These are phyloP conservation scores for Phaeosphaeria sp. DNA, from an alignment of 2,329 filamentous ascomycete genomes.

Conservation along the genomic window DNA sequence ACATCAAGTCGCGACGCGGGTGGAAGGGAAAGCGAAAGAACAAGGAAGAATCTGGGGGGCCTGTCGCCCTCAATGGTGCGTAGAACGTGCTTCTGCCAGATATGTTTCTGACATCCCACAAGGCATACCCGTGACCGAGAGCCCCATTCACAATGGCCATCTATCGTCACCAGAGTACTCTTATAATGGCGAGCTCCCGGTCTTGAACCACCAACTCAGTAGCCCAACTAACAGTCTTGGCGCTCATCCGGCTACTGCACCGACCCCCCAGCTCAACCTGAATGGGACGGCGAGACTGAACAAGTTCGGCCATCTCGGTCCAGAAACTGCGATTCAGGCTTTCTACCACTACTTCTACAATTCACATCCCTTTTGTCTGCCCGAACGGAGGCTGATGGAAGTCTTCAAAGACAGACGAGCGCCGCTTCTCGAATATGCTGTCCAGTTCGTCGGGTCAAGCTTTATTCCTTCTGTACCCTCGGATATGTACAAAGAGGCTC, in stretches of 20 bases:
- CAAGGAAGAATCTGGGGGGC: conserved; percentile 41
- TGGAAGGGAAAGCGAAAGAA: conserved; percentile 54
- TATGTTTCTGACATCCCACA: conserved; percentile 1
- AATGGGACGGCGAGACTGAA: conserved; percentile 41
- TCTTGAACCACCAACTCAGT: conserved; percentile 30
- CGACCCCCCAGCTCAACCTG: conserved; percentile 39
- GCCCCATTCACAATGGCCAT: conserved; percentile 26
- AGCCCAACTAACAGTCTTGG: conserved; percentile 29
- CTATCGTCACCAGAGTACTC: conserved; percentile 41
- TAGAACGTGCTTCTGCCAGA: conserved; percentile 4
- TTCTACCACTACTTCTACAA: conserved; percentile 60
- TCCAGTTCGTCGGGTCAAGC: conserved; percentile 64
- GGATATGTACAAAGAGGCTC: conserved; percentile 52
- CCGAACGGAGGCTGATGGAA: conserved; percentile 50
- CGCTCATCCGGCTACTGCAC: conserved; percentile 25
- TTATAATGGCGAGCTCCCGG: conserved; percentile 33
- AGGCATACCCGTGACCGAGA: conserved; percentile 18
- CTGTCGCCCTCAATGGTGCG: conserved; percentile 30
- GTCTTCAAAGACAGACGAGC: conserved; percentile 50
- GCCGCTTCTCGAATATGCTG: conserved; percentile 59
- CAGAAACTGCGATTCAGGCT: conserved; percentile 38
- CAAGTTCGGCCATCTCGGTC: conserved; percentile 35
- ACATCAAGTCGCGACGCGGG: conserved; percentile 60
- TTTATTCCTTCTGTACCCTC: conserved; percentile 57
- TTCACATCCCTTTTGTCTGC: conserved; percentile 64